Evolutionary conservation across 257 asterid species (phyloP), one percentile per base, ranked within the genome.

Genomic region (Linaria vulgaris): DNA sequence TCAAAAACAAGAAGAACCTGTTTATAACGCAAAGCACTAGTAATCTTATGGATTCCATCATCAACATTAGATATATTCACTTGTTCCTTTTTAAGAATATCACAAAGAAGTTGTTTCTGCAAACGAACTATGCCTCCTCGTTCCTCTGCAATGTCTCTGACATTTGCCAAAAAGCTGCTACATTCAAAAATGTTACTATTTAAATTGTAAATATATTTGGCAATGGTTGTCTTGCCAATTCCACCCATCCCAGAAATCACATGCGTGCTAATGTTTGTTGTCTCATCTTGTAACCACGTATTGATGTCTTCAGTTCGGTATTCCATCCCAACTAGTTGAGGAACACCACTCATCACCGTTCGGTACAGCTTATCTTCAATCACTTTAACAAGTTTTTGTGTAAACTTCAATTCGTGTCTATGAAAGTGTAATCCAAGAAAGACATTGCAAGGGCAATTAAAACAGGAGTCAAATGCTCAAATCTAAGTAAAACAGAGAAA

Each of bases 211-310:
- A 67, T 69, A 67, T 31, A 53, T 67, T 56, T 67, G 61, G 78
- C 63, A 61, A 61, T 69, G 31, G 78, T 73, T 30, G 70, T 73
- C 60, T 67, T 73, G 37, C 69, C 70, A 7, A 67, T 73, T 49
- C 78, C 72, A 15, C 67, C 72, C 13, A 45, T 60, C 24, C 72
- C 72, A 43, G 20, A 65, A 50, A 72, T 50, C 14, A 41, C 47
- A n/a, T 50, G 51, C 24, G 47, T 6, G 11, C 52, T 66, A 39
- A 21, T 30, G 19, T 59, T 27, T 9, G 20, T 31, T 16, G 34
- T 24, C 52, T 9, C 68, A 30, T 72, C 41, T 65, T 53, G 44
- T 19, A 70, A 15, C 74, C 74, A 61, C 23, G 50, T 34, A 21
- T 24, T 31, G 31, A 69, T 52, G 43, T 51, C 56, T 23, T 61